phyloP scores from a whole-genome alignment of 108 stramenopile species.

The Discostella pseudostelligera region DNA sequence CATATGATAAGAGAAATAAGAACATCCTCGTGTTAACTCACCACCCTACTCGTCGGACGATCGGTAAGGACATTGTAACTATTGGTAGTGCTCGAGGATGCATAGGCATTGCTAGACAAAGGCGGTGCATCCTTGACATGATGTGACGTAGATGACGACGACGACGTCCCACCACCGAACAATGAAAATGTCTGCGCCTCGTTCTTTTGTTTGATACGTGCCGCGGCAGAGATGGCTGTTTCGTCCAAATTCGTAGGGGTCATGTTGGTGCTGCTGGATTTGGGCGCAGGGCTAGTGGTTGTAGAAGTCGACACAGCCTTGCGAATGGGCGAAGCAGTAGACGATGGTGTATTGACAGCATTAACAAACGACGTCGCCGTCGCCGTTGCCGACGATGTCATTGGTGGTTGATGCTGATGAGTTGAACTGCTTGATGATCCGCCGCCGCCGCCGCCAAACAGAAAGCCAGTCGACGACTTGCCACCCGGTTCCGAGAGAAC shows the following conservation, averaged over 20 bases:
- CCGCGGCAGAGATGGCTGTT: constrained; percentile 10
- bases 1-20: not conserved
- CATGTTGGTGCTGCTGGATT: constrained; percentile 13
- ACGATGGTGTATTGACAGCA: no score
- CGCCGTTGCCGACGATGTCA: not conserved
- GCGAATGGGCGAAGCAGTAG: no score
- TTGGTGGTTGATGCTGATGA: not conserved
- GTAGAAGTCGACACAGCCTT: no score
- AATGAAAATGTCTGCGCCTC: constrained; percentile 7
- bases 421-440: no score
- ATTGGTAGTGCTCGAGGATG: constrained; percentile 58
- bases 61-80: constrained; percentile 73
- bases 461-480: constrained; percentile 42
- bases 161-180: not conserved
- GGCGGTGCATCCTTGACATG: not conserved
- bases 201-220: constrained; percentile 27
- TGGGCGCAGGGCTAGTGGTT: no score
- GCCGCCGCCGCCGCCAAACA: constrained; percentile 15
- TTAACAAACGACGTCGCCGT: constrained; percentile 9
- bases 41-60: constrained; percentile 65
- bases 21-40: not conserved
- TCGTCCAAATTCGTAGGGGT: not conserved
- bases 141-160: not conserved
- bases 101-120: constrained; percentile 62
- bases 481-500: constrained; percentile 68